These are phyloP conservation scores for Juncus inflexus DNA, from an alignment of 176 grass and related monocot species.

Conservation along the genomic window DNA sequence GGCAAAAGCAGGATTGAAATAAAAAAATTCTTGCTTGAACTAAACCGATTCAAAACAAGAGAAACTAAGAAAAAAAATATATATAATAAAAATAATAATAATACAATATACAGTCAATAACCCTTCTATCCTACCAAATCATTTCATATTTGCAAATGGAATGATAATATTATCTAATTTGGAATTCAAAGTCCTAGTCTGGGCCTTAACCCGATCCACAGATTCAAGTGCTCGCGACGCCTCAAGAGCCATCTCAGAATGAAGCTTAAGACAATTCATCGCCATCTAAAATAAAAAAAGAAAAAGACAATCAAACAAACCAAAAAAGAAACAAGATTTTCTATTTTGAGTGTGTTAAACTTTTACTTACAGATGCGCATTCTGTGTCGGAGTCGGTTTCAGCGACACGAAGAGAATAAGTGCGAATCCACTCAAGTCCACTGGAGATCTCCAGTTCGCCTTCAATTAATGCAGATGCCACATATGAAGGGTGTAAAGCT, in stretches of 20 bases:
- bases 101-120: background rate
- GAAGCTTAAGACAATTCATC: constrained; percentile 77
- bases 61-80: background rate
- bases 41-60: no score
- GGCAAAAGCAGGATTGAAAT: no score
- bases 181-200: constrained; percentile 29
- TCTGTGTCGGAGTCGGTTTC: constrained; percentile 84
- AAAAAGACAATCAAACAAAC: background rate
- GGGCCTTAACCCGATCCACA: constrained; percentile 33
- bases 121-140: constrained; percentile 2
- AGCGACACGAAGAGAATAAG: constrained; percentile 64
- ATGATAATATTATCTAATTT: constrained; percentile 76
- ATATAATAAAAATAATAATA: background rate
- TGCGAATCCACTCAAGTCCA: constrained; percentile 88
- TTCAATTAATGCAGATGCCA: constrained; percentile 82
- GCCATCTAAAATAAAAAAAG: constrained; percentile 60
- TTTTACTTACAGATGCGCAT: constrained; percentile 65
- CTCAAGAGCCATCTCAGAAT: constrained; percentile 88
- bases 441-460: constrained; percentile 66
- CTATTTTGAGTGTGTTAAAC: constrained; percentile 6
- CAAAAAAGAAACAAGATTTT: background rate
- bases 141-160: constrained; percentile 70
- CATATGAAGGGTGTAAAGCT: constrained; percentile 74
- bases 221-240: constrained; percentile 75
- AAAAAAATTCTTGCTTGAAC: no score